Evolutionary conservation across 2,329 filamentous ascomycete genomes (phyloP).

Genomic region (Grosmannia clavigera): DNA sequence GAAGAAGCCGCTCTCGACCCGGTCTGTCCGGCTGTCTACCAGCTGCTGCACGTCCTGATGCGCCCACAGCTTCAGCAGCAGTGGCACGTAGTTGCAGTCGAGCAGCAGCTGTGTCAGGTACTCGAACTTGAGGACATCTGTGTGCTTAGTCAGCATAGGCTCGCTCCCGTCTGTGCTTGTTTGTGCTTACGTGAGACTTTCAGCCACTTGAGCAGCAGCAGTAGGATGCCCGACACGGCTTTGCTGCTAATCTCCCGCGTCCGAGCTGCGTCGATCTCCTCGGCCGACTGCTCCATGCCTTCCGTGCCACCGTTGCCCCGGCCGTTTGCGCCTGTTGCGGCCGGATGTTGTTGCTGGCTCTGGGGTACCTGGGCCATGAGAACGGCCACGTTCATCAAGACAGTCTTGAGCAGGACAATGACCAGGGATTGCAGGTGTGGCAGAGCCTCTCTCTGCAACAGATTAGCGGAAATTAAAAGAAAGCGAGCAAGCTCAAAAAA

Average conservation of each 20-base stretch:
- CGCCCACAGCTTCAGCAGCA: constrained; percentile 86
- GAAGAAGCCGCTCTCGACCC: constrained; percentile 80
- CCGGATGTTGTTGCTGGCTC: constrained; percentile 31
- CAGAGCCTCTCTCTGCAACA: constrained; percentile 52
- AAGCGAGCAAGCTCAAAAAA: constrained; percentile 29
- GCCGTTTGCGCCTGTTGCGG: constrained; percentile 25
- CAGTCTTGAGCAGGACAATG: constrained; percentile 81
- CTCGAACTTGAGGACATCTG: constrained; percentile 90
- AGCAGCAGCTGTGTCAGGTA: constrained; percentile 87
- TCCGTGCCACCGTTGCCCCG: constrained; percentile 12
- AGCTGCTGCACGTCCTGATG: constrained; percentile 88
- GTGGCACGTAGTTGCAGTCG: constrained; percentile 87
- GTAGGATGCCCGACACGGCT: constrained; percentile 76
- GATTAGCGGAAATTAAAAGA: constrained; percentile 4
- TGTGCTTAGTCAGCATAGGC: not conserved
- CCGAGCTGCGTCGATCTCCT: constrained; percentile 72
- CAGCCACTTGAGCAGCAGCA: constrained; percentile 92
- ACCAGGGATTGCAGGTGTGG: constrained; percentile 85
- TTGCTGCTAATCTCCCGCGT: constrained; percentile 81
- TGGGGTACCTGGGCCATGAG: constrained; percentile 50
- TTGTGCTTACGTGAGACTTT: constrained; percentile 69
- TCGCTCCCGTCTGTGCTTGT: not conserved
- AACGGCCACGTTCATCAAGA: constrained; percentile 79
- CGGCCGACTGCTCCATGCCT: constrained; percentile 37
- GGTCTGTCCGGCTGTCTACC: constrained; percentile 74